Base-by-base conservation (phyloP, 2,329 filamentous ascomycete species). In the Cercospora sesami region DNA sequence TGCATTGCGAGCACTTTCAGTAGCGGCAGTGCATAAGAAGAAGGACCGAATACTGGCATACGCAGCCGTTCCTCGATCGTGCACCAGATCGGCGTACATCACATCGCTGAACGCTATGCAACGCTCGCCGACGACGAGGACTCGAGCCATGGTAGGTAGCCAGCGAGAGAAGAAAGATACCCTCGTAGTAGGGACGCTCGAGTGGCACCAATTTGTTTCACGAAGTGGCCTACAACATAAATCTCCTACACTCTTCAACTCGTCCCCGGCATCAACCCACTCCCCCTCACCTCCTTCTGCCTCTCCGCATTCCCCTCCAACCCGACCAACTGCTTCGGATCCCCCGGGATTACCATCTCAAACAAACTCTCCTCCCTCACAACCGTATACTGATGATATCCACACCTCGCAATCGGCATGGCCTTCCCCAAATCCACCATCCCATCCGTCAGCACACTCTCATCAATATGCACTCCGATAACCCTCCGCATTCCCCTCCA, bases 301-400 rank as follows among this genome's bases (percentile, higher is more conserved):
- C 69, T 64, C 65, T 71, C 73, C 33, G 72, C 70, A 64, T 74
- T 78, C 8, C 78, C 78, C 63, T 79, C 78, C 60, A 79, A 65
- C 10, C 75, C 78, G 8, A 75, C 73, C 61, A 77, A 65, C 66
- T 75, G 61, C 67, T 75, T 74, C 58, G 74, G 73, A 73, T 79
- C 76, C 6, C 78, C 78, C 1, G 78, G 78, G 30, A 79, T 76
- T 5, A 75, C 76, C 87, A 89, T 89, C 60, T 89, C 86, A 77
- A 89, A 89, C 1, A 84, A 83, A 58, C 65, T 70, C 67, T 77
- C 75, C 23, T 86, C 82, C 62, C 79, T 78, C 2, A 89, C 79
- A 10, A 86, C 84, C 1, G 84, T 80, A 78, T 89, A 89, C 74
- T 88, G 81, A 73, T 84, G 86, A 74, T 89, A 89, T 16, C 86